A percentile compares a stretch with the other conserved stretches of the same genome.
Evolutionary conservation across 2,329 filamentous ascomycete species (phyloP).

Genomic region (Zymoseptoria ardabiliae): DNA sequence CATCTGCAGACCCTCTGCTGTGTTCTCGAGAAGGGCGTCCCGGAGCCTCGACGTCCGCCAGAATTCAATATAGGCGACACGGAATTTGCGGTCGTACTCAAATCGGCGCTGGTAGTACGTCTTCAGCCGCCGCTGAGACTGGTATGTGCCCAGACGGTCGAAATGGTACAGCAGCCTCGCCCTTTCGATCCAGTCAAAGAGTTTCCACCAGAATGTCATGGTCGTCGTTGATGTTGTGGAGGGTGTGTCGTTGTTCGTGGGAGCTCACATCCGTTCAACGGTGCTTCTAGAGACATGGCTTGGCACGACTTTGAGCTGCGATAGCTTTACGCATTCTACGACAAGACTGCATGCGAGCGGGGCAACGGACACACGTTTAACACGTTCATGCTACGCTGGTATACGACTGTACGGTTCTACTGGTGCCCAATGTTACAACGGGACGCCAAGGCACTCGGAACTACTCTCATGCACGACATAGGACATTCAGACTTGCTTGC

Average conservation of each 20-base stretch:
- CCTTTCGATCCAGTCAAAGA: neutral
- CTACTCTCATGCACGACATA: neutral
- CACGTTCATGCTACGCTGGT: neutral
- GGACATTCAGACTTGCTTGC: neutral
- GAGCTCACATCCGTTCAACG: neutral
- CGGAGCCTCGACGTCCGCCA: neutral
- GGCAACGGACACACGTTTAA: neutral
- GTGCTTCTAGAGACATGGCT: neutral
- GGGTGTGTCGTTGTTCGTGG: neutral
- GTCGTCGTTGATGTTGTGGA: neutral
- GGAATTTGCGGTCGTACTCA: neutral
- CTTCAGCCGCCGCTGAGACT: neutral
- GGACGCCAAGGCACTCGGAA: neutral
- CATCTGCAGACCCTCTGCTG: neutral
- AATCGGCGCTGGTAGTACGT: neutral
- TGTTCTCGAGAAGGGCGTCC: neutral
- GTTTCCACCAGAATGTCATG: neutral
- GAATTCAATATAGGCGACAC: neutral
- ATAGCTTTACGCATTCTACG: neutral
- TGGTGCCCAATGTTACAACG: neutral
- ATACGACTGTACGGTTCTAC: neutral
- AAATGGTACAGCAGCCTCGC: neutral
- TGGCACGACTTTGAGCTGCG: neutral
- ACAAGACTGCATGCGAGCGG: neutral
- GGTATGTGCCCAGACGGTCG: neutral